These are phyloP conservation scores for Cercophora newfieldiana DNA, from an alignment of 495 filamentous ascomycete genomes.

Conservation along the genomic window DNA sequence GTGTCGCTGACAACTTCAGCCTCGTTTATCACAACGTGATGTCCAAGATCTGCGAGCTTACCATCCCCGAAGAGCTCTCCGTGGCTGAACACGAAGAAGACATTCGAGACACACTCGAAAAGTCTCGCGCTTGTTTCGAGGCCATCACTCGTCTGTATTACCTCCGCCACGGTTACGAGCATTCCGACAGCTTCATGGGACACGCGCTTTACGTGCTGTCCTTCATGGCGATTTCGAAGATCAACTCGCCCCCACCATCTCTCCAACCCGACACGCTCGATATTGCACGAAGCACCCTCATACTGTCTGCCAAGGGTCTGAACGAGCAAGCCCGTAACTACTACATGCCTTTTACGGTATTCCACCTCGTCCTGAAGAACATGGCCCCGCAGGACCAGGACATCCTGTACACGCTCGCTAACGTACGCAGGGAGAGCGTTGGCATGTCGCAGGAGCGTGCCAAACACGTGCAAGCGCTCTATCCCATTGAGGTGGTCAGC, in stretches of 20 bases:
- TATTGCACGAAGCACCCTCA: neutral
- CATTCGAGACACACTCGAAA: neutral
- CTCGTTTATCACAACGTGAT: neutral
- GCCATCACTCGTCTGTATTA: neutral
- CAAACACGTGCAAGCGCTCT: neutral
- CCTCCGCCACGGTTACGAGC: neutral
- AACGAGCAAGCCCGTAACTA: neutral
- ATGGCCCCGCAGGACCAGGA: neutral
- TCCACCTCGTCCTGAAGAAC: neutral
- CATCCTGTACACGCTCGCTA: neutral
- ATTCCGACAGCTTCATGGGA: neutral
- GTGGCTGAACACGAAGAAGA: neutral
- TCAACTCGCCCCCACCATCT: neutral
- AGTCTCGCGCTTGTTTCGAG: neutral
- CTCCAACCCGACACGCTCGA: neutral
- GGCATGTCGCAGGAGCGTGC: neutral
- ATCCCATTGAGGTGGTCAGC: neutral
- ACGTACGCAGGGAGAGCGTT: neutral
- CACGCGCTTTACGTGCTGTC: neutral
- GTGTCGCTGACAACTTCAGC: neutral
- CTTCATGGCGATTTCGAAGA: neutral
- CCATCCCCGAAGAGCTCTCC: neutral
- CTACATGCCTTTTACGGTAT: neutral
- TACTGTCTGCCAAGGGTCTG: neutral
- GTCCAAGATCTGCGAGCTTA: neutral